Evolutionary conservation across 345 rosid species (phyloP).

Genomic region (Corchorus capsularis): DNA sequence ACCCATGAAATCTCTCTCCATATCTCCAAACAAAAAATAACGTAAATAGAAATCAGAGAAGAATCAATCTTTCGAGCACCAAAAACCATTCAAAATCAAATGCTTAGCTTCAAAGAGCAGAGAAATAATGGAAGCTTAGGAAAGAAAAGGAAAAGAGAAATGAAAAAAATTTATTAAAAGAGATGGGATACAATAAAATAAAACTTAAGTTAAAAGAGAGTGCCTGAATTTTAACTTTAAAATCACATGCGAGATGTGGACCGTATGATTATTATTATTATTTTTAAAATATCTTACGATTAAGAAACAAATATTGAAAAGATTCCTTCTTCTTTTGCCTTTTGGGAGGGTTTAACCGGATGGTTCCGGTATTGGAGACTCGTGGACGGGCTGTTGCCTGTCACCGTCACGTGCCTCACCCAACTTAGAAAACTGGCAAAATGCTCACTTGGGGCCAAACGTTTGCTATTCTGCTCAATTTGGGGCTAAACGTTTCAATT

Average conservation of each 20-base stretch:
- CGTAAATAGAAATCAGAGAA: not conserved
- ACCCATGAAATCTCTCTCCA: conserved; percentile 13
- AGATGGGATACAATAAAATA: not conserved
- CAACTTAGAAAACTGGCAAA: too few species aligned
- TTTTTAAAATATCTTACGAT: not conserved
- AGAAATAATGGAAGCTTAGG: not conserved
- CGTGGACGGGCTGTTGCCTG: not conserved
- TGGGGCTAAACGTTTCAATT: too few species aligned
- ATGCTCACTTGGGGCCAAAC: too few species aligned
- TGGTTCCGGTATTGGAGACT: not conserved
- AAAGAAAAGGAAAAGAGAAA: not conserved
- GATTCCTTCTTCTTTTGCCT: not conserved
- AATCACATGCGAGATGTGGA: conserved; percentile 14
- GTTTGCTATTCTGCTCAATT: too few species aligned
- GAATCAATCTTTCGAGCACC: not conserved
- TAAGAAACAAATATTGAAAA: not conserved
- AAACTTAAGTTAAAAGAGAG: not conserved
- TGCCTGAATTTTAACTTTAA: conserved; percentile 10
- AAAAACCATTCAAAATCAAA: not conserved
- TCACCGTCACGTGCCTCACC: conserved; percentile 1
- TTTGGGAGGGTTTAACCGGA: not conserved
- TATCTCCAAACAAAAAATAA: not conserved
- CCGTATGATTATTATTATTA: not conserved
- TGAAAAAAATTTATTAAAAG: not conserved
- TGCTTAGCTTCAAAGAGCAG: not conserved